phyloP scores from a whole-genome alignment of 2,329 filamentous ascomycete species.

The Ceratocystis variospora region DNA sequence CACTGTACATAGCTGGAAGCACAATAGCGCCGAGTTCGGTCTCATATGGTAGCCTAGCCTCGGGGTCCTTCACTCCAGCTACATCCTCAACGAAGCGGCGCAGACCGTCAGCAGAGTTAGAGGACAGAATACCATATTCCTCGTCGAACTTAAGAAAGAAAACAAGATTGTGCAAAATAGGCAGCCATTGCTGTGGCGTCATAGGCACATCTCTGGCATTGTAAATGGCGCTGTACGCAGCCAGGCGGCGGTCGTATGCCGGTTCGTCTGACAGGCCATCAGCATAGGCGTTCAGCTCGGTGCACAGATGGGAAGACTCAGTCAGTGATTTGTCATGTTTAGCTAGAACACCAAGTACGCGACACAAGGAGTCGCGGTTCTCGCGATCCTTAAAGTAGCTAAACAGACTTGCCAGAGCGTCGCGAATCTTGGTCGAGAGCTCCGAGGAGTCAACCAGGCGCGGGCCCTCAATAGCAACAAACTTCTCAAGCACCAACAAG shows the following conservation, averaged over 20 bases:
- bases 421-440: constrained; percentile 26
- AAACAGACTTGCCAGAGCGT: constrained; percentile 67
- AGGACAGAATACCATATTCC: constrained; percentile 68
- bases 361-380: constrained; percentile 60
- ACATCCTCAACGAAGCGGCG: constrained; percentile 61
- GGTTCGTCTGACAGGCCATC: constrained; percentile 63
- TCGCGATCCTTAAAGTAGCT: constrained; percentile 75
- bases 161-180: constrained; percentile 76
- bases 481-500: constrained; percentile 65
- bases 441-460: constrained; percentile 18
- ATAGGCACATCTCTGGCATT: constrained; percentile 45
- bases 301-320: constrained; percentile 55
- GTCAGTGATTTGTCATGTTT: constrained; percentile 45
- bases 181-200: constrained; percentile 65
- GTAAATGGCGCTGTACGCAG: constrained; percentile 62
- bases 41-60: constrained; percentile 37
- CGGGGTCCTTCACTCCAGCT: constrained; percentile 26
- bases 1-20: constrained; percentile 61
- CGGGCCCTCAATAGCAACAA: constrained; percentile 52
- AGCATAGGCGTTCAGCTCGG: constrained; percentile 68
- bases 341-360: constrained; percentile 59
- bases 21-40: constrained; percentile 50
- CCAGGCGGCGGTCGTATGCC: constrained; percentile 70
- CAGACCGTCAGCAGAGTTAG: constrained; percentile 68
- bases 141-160: constrained; percentile 77